phyloP scores from a whole-genome alignment of 108 stramenopile genomes.

The Epipyxis sp. region DNA sequence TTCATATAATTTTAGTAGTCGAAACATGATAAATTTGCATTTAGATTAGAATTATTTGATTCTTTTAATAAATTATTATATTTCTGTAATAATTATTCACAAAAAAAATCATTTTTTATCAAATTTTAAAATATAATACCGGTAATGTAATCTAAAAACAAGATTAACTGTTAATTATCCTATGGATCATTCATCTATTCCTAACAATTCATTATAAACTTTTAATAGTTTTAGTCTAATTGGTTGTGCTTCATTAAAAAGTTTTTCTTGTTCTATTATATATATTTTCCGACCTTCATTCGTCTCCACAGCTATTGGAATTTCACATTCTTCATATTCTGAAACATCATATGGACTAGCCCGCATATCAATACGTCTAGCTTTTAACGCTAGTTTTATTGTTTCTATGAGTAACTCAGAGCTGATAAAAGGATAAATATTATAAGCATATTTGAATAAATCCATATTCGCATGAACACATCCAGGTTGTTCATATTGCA shows the following conservation, averaged over 20 bases:
- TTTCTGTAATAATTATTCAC: too few relatives aligned
- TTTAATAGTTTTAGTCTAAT: conserved; percentile 34
- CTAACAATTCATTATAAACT: conserved; percentile 39
- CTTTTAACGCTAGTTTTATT: conserved; percentile 65
- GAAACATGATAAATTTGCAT: too few relatives aligned
- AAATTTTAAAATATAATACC: too few relatives aligned
- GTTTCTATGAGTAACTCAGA: conserved; percentile 59
- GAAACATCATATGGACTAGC: conserved; percentile 81
- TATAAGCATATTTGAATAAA: conserved; percentile 76
- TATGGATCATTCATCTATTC: too few relatives aligned
- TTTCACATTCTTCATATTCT: conserved; percentile 32
- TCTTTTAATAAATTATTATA: too few relatives aligned
- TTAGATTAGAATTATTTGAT: too few relatives aligned
- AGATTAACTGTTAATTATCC: too few relatives aligned
- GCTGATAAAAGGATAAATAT: conserved; percentile 67
- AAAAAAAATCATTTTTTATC: too few relatives aligned
- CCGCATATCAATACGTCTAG: conserved; percentile 75
- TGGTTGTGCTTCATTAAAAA: conserved; percentile 38
- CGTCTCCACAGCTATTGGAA: conserved; percentile 73
- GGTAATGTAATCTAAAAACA: too few relatives aligned
- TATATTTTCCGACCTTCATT: conserved; percentile 73
- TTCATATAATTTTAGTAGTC: too few relatives aligned
- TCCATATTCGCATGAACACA: conserved; percentile 94
- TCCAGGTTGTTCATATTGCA: conserved; percentile 69
- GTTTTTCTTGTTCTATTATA: conserved; percentile 35